These are phyloP conservation scores for Chrysosporium keratinophilum DNA, from an alignment of 2,329 filamentous ascomycete species.

Conservation along the genomic window DNA sequence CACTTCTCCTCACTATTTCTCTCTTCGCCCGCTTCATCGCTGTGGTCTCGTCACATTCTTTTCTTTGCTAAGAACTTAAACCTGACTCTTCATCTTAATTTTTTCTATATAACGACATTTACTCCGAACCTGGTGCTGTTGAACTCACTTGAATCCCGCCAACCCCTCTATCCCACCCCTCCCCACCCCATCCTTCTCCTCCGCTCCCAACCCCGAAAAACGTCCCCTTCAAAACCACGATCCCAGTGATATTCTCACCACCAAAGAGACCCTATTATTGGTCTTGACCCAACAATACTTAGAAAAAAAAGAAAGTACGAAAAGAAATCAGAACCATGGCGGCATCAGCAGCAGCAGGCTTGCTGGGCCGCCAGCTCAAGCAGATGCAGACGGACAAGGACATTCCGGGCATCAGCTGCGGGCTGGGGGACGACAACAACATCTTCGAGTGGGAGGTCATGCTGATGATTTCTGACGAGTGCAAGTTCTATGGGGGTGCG, in stretches of 20 bases:
- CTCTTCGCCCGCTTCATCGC: too few species aligned
- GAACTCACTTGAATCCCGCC: background rate
- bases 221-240: background rate
- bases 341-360: conserved; percentile 50
- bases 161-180: background rate
- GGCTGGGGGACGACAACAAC: conserved; percentile 64
- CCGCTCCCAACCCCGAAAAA: background rate
- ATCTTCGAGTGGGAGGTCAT: conserved; percentile 98
- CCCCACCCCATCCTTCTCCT: too few species aligned
- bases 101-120: too few species aligned
- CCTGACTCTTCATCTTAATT: too few species aligned
- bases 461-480: conserved; percentile 95
- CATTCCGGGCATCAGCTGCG: conserved; percentile 88
- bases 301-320: background rate
- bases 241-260: too few species aligned
- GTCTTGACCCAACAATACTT: too few species aligned
- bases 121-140: too few species aligned
- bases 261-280: too few species aligned
- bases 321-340: conserved; percentile 12
- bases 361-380: conserved; percentile 79
- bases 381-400: conserved; percentile 88
- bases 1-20: too few species aligned
- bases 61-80: too few species aligned
- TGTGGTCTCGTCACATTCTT: too few species aligned
- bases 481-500: conserved; percentile 83